These are phyloP conservation scores for Cajanus cajan DNA, from an alignment of 306 rosid species.

Conservation along the genomic window DNA sequence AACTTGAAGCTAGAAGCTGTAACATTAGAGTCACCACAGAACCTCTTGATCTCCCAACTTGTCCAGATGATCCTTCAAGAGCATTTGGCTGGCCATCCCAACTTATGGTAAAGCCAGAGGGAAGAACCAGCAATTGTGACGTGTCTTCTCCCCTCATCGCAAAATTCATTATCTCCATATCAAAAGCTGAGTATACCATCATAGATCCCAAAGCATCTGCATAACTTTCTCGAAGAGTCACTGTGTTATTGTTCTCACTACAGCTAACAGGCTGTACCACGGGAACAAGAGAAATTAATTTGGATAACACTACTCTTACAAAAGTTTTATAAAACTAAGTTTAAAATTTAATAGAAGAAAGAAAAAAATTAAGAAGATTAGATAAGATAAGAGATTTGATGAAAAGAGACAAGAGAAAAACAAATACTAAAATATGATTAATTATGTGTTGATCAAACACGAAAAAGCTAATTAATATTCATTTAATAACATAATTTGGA, in stretches of 20 bases:
- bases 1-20: slow-evolving; percentile 42
- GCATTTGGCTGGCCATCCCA: slow-evolving; percentile 35
- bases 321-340: not conserved
- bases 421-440: no score
- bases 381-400: no score
- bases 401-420: no score
- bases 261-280: slow-evolving; percentile 54
- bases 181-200: slow-evolving; percentile 55
- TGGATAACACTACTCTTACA: not conserved
- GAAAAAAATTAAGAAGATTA: no score
- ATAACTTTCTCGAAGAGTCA: slow-evolving; percentile 65
- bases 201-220: slow-evolving; percentile 43
- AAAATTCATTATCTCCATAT: slow-evolving; percentile 24
- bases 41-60: slow-evolving; percentile 27
- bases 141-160: slow-evolving; percentile 43
- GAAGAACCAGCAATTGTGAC: slow-evolving; percentile 49
- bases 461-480: no score
- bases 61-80: not conserved
- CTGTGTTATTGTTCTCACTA: slow-evolving; percentile 30
- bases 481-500: not conserved
- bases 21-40: slow-evolving; percentile 55
- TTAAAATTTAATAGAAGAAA: no score
- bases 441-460: no score
- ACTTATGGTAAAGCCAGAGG: slow-evolving; percentile 62
- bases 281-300: not conserved